phyloP scores from a whole-genome alignment of 73 alveolate species.

The Diophrys appendiculata region DNA sequence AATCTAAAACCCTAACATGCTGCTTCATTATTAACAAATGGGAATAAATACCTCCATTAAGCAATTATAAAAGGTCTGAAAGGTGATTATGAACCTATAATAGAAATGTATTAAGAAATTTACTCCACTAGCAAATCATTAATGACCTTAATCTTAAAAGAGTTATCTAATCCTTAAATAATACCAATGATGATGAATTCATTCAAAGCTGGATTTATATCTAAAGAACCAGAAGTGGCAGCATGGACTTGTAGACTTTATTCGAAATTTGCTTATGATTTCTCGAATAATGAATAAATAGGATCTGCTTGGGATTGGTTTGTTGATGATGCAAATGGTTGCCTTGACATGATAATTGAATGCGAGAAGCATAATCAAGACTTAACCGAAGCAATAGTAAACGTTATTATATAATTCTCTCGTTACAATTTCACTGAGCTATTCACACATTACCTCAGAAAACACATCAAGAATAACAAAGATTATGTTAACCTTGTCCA shows the following conservation, averaged over 20 bases:
- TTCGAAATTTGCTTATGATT: conserved; percentile 45
- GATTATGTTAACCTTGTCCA: conserved; percentile 48
- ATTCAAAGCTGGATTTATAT: conserved; percentile 43
- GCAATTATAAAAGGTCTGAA: conserved; percentile 62
- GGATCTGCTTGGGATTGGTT: conserved; percentile 69
- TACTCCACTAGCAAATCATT: conserved; percentile 17
- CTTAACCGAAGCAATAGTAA: conserved; percentile 28
- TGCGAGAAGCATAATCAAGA: conserved; percentile 32
- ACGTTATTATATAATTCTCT: conserved; percentile 39
- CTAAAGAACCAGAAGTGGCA: conserved; percentile 46
- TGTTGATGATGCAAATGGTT: conserved; percentile 44
- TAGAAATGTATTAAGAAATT: conserved; percentile 33
- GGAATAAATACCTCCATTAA: conserved; percentile 54
- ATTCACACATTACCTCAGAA: conserved; percentile 50
- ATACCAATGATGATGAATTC: conserved; percentile 35
- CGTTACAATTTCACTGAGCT: conserved; percentile 56
- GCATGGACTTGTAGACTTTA: conserved; percentile 55
- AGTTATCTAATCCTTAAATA: conserved; percentile 19
- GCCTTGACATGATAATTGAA: conserved; percentile 20
- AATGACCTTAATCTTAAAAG: conserved; percentile 1
- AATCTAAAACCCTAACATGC: conserved; percentile 50
- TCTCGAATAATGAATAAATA: conserved; percentile 37
- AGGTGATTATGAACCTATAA: conserved; percentile 30
- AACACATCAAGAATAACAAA: conserved; percentile 8
- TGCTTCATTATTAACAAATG: conserved; percentile 54